Evolutionary conservation across 495 filamentous ascomycete species (phyloP).

Genomic region (Clohesyomyces aquaticus): DNA sequence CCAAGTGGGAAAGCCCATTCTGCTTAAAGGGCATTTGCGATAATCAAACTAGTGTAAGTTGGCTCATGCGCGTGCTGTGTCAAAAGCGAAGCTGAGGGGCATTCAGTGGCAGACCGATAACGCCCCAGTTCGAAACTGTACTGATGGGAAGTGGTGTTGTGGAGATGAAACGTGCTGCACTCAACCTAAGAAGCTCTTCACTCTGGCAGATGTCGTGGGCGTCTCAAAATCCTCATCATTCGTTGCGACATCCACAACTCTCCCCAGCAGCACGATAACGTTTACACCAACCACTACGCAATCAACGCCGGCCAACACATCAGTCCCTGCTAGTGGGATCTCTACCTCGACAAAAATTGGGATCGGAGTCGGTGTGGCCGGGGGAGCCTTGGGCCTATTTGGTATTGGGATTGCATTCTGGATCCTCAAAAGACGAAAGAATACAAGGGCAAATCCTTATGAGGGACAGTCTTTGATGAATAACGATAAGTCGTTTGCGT

Average conservation of each 20-base stretch:
- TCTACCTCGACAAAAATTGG: conserved; percentile 14
- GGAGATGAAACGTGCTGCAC: conserved; percentile 17
- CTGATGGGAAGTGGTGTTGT: conserved; percentile 5
- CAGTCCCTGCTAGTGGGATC: background rate
- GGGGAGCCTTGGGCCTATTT: background rate
- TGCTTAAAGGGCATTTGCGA: conserved; percentile 19
- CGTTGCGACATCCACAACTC: conserved; percentile 3
- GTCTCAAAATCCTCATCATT: too few species aligned
- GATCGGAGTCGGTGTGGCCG: conserved; percentile 8
- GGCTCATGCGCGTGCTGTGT: background rate
- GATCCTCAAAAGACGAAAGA: conserved; percentile 1
- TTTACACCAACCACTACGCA: background rate
- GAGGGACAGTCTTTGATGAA: too few species aligned
- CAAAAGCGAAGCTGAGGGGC: background rate
- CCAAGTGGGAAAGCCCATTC: conserved; percentile 20
- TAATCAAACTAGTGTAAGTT: conserved; percentile 6
- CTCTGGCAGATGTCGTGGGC: conserved; percentile 12
- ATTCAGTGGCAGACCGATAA: conserved; percentile 15
- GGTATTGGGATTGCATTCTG: background rate
- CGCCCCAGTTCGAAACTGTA: conserved; percentile 11
- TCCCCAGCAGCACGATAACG: background rate
- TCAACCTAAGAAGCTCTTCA: background rate
- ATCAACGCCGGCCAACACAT: conserved; percentile 4
- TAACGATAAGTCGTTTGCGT: too few species aligned
- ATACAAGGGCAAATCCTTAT: too few species aligned